Percentiles rank a stretch among this genome's conserved stretches.
These are phyloP conservation scores for Phytophthora quininea DNA, from an alignment of 352 stramenopile genomes.

Conservation along the genomic window DNA sequence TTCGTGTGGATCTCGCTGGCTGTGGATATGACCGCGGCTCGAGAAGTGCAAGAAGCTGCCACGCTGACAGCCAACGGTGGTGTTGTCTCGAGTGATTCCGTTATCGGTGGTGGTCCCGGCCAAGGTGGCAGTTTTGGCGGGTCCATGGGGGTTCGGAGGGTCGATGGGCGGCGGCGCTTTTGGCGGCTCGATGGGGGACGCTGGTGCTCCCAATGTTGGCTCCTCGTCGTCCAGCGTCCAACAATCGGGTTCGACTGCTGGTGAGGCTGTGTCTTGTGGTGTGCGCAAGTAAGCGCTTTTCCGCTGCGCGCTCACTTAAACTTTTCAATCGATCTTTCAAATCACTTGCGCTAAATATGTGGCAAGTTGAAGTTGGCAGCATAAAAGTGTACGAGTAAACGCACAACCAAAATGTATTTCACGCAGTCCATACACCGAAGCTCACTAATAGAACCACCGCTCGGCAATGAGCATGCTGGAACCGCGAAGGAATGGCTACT, in stretches of 20 bases:
- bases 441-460: neutral
- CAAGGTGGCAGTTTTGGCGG: conserved; percentile 20
- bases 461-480: neutral
- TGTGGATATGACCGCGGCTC: conserved; percentile 24
- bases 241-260: neutral
- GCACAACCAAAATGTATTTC: too few species aligned
- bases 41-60: conserved; percentile 13
- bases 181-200: neutral
- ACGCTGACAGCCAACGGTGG: conserved; percentile 20
- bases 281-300: neutral
- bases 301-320: neutral
- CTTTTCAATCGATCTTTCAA: too few species aligned
- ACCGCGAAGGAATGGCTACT: conserved; percentile 8
- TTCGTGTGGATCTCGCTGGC: conserved; percentile 32
- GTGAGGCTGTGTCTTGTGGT: conserved; percentile 1
- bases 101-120: conserved; percentile 17
- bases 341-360: too few species aligned
- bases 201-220: neutral
- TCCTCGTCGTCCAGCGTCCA: neutral
- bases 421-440: conserved; percentile 2
- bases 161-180: conserved; percentile 3
- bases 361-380: too few species aligned
- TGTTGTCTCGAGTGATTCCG: conserved; percentile 18
- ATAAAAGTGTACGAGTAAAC: too few species aligned
- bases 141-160: conserved; percentile 20